Conservation (phyloP, 257 asterid species). For the Paraleonurus japonicus region DNA sequence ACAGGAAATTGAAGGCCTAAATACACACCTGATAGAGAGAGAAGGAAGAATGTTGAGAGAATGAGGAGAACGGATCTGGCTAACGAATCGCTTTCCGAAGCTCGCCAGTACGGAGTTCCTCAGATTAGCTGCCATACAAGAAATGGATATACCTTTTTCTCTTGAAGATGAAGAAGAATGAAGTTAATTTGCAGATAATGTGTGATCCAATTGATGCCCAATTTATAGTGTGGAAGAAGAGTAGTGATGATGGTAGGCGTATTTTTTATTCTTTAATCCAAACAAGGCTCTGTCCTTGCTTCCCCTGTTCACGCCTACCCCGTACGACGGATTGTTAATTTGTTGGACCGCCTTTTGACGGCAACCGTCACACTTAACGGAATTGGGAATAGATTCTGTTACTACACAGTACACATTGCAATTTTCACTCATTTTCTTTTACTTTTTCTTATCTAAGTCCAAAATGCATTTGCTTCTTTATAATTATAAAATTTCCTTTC, state of each 20-base stretch:
- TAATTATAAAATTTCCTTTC: too few relatives aligned
- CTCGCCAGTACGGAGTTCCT: conserved; percentile 42
- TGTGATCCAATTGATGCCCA: conserved; percentile 9
- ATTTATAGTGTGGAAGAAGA: conserved; percentile 25
- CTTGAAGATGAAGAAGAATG: conserved; percentile 6
- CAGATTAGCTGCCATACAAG: conserved; percentile 63
- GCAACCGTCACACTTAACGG: conserved; percentile 29
- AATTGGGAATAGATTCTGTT: conserved; percentile 1
- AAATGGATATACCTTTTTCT: neutral
- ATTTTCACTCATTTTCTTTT: too few relatives aligned
- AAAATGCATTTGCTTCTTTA: too few relatives aligned
- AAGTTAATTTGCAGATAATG: neutral
- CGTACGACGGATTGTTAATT: conserved; percentile 25
- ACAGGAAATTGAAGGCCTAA: neutral
- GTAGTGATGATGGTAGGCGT: neutral
- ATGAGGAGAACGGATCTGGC: conserved; percentile 33
- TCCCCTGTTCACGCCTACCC: conserved; percentile 31
- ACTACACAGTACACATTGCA: neutral
- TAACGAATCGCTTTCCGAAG: conserved; percentile 47
- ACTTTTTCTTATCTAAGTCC: too few relatives aligned
- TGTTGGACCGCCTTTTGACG: conserved; percentile 30
- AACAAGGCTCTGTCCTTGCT: neutral
- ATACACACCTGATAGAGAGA: conserved; percentile 35
- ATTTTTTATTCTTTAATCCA: neutral
- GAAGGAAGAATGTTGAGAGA: conserved; percentile 23